Evolutionary conservation across 306 rosid species (phyloP).

Genomic region (Sesbania bispinosa): DNA sequence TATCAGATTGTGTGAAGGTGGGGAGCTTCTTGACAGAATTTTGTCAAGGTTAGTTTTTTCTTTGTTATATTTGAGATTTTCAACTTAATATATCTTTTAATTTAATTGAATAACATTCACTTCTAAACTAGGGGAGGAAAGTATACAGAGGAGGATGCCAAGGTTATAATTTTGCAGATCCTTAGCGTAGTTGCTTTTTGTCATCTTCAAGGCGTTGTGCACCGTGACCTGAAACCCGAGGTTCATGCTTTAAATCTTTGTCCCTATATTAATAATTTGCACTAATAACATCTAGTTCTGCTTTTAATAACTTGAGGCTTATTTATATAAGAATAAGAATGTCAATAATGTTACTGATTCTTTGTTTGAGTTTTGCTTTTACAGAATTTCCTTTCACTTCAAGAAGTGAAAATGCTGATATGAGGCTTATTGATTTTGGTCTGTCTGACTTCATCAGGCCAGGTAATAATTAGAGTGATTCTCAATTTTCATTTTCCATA

Average conservation of each 20-base stretch:
- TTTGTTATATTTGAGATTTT: background rate
- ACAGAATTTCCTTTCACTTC: conserved; percentile 92
- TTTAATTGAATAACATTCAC: conserved; percentile 21
- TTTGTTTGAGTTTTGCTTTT: background rate
- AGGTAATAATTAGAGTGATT: conserved; percentile 40
- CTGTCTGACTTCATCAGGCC: conserved; percentile 84
- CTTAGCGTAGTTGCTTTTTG: conserved; percentile 86
- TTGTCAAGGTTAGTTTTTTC: conserved; percentile 56
- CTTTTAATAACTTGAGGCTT: background rate
- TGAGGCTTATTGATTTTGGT: conserved; percentile 95
- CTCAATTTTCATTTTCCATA: background rate
- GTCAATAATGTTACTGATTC: background rate
- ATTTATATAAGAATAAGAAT: background rate
- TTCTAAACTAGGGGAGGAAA: conserved; percentile 65
- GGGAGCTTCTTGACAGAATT: conserved; percentile 93
- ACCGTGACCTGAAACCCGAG: conserved; percentile 98
- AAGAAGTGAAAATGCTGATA: conserved; percentile 77
- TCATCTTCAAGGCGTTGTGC: conserved; percentile 98
- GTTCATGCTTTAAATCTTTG: conserved; percentile 38
- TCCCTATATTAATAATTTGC: background rate
- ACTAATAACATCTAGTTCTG: background rate
- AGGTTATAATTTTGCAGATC: conserved; percentile 69
- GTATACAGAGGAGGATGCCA: conserved; percentile 87
- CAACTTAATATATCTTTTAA: background rate
- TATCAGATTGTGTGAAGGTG: conserved; percentile 92